A percentile compares a stretch with the other conserved stretches of the same genome.
Conservation (phyloP, 257 asterid species). For the Ilex asprella region DNA sequence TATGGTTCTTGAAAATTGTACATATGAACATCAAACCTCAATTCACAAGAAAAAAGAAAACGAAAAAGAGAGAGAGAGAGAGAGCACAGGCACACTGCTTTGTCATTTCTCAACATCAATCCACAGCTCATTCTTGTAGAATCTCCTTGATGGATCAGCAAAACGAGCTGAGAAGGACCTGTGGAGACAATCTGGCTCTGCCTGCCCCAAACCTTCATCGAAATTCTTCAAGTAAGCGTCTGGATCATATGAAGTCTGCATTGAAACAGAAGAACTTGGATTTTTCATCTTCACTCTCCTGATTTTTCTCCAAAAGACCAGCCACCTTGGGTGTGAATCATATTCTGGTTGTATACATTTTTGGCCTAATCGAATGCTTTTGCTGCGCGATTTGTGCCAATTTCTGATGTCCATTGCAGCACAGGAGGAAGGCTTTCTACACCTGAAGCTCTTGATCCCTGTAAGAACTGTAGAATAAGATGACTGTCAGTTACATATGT, state of each 20-base stretch:
- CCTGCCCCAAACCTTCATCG: constrained; percentile 37
- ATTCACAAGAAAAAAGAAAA: too few species aligned
- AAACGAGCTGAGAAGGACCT: constrained; percentile 73
- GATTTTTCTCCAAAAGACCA: constrained; percentile 44
- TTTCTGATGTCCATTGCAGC: constrained; percentile 6
- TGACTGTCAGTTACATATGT: too few species aligned
- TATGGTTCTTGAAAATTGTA: too few species aligned
- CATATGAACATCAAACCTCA: too few species aligned
- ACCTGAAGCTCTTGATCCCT: background rate
- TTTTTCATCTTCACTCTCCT: constrained; percentile 21
- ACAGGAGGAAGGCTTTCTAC: background rate
- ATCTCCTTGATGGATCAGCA: constrained; percentile 48
- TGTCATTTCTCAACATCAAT: too few species aligned
- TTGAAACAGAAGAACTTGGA: constrained; percentile 9
- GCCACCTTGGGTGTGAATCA: constrained; percentile 34
- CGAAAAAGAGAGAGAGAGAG: too few species aligned
- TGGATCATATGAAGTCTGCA: constrained; percentile 38
- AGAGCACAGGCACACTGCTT: too few species aligned
- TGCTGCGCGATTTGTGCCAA: constrained; percentile 48
- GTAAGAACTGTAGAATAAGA: too few species aligned
- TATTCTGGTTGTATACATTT: constrained; percentile 13
- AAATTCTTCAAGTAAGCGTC: constrained; percentile 58
- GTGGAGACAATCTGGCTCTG: constrained; percentile 50
- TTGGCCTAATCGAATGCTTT: constrained; percentile 43
- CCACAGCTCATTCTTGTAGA: constrained; percentile 6